Evolutionary conservation across 2,329 filamentous ascomycete genomes (phyloP).

Genomic region (Cercospora zeae-maydis): DNA sequence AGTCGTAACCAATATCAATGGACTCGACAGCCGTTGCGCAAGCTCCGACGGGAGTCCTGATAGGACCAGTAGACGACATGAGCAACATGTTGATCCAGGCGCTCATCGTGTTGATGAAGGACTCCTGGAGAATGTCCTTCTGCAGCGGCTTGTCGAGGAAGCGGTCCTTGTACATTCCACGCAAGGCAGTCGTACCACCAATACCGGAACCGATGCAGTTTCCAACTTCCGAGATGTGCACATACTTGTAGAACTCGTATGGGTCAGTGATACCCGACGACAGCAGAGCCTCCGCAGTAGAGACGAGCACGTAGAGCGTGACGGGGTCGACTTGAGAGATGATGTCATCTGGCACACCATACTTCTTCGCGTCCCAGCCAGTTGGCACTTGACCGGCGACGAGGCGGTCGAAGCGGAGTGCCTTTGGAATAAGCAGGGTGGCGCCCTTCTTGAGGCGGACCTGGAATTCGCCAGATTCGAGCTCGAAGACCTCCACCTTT

Average conservation of each 20-base stretch:
- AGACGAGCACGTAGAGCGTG: constrained; percentile 90
- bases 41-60: constrained; percentile 97
- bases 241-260: constrained; percentile 99
- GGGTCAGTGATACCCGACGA: constrained; percentile 95
- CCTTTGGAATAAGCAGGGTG: constrained; percentile 92
- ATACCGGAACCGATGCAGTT: constrained; percentile 99
- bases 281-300: constrained; percentile 85
- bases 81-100: constrained; percentile 99
- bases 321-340: constrained; percentile 96
- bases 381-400: constrained; percentile 96
- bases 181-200: constrained; percentile 85
- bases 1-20: constrained; percentile 95
- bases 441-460: constrained; percentile 95
- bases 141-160: constrained; percentile 96
- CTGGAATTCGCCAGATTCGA: constrained; percentile 87
- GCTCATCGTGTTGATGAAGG: constrained; percentile 99
- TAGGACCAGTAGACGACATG: constrained; percentile 91
- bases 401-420: constrained; percentile 91
- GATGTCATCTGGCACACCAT: constrained; percentile 96
- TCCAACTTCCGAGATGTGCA: constrained; percentile 94
- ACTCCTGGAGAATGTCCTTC: constrained; percentile 98
- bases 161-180: constrained; percentile 97
- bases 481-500: constrained; percentile 96
- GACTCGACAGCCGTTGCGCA: constrained; percentile 98
- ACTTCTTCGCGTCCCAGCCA: constrained; percentile 94